Percentiles rank a stretch among this genome's conserved stretches.
phyloP scores from a whole-genome alignment of 2,329 filamentous ascomycete genomes.

The Dothistroma septosporum region DNA sequence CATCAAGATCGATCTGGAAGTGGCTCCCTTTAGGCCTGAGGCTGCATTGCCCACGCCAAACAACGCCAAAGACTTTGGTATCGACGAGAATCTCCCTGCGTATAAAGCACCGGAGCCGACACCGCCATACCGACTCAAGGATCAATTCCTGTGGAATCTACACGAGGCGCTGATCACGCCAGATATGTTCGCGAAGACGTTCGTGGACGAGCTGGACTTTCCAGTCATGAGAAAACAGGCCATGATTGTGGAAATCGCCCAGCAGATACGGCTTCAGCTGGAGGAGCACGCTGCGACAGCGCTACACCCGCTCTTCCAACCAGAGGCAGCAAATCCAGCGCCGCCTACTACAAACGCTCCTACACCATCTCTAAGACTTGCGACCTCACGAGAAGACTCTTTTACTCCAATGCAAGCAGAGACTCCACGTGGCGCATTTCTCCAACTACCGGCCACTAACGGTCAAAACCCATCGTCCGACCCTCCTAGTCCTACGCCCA shows the following conservation, averaged over 20 bases:
- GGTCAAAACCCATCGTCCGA: constrained; percentile 43
- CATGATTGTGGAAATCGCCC: constrained; percentile 77
- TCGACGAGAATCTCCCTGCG: constrained; percentile 69
- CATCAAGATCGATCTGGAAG: constrained; percentile 92
- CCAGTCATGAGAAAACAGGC: constrained; percentile 62
- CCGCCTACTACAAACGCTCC: constrained; percentile 30
- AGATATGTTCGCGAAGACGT: constrained; percentile 85
- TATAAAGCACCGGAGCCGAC: constrained; percentile 77
- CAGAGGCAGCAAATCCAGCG: constrained; percentile 29
- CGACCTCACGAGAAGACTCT: constrained; percentile 50
- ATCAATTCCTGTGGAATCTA: constrained; percentile 96
- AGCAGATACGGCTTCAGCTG: constrained; percentile 88
- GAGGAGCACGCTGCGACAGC: constrained; percentile 96
- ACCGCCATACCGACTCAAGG: constrained; percentile 81
- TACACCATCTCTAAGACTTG: constrained; percentile 36
- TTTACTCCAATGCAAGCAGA: constrained; percentile 38
- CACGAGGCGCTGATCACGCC: constrained; percentile 92
- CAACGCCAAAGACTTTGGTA: constrained; percentile 53
- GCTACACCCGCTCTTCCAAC: constrained; percentile 85
- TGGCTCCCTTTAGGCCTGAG: constrained; percentile 69
- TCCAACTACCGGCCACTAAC: constrained; percentile 49
- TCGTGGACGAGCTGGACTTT: constrained; percentile 90
- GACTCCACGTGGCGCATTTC: constrained; percentile 26
- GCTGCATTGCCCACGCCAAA: constrained; percentile 62
- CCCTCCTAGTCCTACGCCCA: constrained; percentile 43